Evolutionary conservation across 106 monocot species (phyloP).

Genomic region (Allium fistulosum): DNA sequence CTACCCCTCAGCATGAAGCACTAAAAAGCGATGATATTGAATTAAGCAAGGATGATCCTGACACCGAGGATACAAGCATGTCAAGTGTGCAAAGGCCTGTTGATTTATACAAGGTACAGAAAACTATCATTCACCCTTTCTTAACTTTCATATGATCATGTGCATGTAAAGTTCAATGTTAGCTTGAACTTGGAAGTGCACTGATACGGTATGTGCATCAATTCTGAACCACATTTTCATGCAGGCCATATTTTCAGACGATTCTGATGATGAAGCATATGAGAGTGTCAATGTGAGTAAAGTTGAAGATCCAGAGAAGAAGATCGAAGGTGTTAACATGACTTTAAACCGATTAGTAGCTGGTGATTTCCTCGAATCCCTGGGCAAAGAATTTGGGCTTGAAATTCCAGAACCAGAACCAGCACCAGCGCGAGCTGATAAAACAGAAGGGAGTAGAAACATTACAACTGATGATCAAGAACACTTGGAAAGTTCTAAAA

Average conservation of each 20-base stretch:
- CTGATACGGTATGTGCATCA: neutral
- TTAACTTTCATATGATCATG: neutral
- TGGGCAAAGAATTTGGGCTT: conserved; percentile 87
- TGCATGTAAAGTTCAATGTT: too few relatives aligned
- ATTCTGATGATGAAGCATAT: conserved; percentile 46
- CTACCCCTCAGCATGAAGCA: conserved; percentile 10
- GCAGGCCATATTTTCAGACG: neutral
- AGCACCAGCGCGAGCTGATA: neutral
- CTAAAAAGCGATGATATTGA: neutral
- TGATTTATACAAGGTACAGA: conserved; percentile 81
- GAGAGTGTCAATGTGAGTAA: conserved; percentile 11
- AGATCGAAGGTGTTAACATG: conserved; percentile 67
- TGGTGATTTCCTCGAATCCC: conserved; percentile 87
- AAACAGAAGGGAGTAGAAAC: conserved; percentile 13
- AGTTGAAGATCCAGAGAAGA: conserved; percentile 28
- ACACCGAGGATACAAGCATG: conserved; percentile 3
- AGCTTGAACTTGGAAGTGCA: too few relatives aligned
- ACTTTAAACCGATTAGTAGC: conserved; percentile 84
- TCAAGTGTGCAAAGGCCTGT: conserved; percentile 59
- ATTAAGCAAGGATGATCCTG: conserved; percentile 19
- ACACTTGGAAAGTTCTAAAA: neutral
- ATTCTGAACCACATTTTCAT: neutral
- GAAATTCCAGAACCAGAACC: conserved; percentile 42
- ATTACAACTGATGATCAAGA: conserved; percentile 3
- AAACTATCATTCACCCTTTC: neutral